Percentiles rank a stretch among this genome's conserved stretches.
Conservation (phyloP, 148 eudicot genomes). For the Talinum fruticosum region DNA sequence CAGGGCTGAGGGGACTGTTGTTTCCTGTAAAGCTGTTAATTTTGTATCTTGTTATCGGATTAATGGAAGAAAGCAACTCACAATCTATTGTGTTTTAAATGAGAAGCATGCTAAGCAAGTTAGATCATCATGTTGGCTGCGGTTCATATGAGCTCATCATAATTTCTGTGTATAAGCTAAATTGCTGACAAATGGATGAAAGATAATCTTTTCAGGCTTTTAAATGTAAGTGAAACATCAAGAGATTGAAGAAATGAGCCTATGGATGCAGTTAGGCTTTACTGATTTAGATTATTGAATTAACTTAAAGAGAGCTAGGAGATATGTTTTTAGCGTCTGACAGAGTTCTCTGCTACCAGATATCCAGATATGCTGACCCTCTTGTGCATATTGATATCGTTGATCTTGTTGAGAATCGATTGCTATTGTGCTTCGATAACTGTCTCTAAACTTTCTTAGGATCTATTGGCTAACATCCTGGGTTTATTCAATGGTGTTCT, state of each 20-base stretch:
- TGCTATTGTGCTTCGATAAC: background rate
- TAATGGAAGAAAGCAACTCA: background rate
- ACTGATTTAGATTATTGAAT: background rate
- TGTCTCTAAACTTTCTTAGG: background rate
- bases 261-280: background rate
- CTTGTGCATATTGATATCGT: background rate
- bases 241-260: background rate
- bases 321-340: background rate
- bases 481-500: conserved; percentile 15
- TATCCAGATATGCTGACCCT: background rate
- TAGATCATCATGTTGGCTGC: too few relatives aligned
- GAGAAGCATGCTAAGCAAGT: background rate
- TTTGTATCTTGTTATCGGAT: background rate
- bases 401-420: background rate
- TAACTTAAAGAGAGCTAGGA: background rate
- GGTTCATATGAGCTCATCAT: too few relatives aligned
- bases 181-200: too few relatives aligned
- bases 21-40: too few relatives aligned
- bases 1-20: too few relatives aligned
- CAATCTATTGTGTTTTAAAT: background rate
- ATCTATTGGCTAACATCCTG: background rate
- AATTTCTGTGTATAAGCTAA: too few relatives aligned
- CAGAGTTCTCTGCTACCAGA: background rate
- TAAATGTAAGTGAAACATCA: too few relatives aligned
- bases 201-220: too few relatives aligned